Conservation (phyloP, 352 stramenopile genomes). For the Pythium periplocum region DNA sequence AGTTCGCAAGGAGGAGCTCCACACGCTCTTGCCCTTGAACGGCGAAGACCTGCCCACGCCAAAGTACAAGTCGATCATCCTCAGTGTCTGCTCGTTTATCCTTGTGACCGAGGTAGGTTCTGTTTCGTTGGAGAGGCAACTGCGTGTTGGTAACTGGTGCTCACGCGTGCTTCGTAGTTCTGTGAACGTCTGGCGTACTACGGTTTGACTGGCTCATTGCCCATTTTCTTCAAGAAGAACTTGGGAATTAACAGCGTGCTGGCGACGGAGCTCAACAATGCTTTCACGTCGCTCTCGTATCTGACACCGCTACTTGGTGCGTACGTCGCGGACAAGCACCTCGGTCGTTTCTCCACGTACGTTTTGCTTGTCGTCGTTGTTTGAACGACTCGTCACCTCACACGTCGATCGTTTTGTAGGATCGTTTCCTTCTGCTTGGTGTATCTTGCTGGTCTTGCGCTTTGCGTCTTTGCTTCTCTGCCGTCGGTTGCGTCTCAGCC, state of each 20-base stretch:
- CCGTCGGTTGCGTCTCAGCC: constrained; percentile 47
- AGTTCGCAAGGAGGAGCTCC: no score
- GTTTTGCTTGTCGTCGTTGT: constrained; percentile 25
- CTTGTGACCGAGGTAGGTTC: constrained; percentile 63
- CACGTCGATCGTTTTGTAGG: constrained; percentile 23
- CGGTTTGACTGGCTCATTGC: constrained; percentile 73
- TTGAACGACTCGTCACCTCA: constrained; percentile 1
- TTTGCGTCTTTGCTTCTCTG: constrained; percentile 65
- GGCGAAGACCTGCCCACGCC: no score
- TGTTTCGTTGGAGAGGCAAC: constrained; percentile 14
- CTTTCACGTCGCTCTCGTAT: constrained; percentile 83
- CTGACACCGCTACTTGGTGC: constrained; percentile 78
- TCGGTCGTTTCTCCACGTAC: constrained; percentile 73
- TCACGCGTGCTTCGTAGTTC: constrained; percentile 42
- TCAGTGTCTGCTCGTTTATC: constrained; percentile 86
- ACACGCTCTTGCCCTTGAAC: no score
- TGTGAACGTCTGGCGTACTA: constrained; percentile 84
- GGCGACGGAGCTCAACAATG: constrained; percentile 77
- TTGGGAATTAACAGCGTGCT: constrained; percentile 68
- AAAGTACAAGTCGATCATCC: constrained; percentile 60
- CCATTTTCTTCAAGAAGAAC: constrained; percentile 86
- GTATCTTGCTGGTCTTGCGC: constrained; percentile 53
- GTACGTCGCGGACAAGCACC: constrained; percentile 79
- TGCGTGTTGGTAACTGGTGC: constrained; percentile 21
- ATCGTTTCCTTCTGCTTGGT: constrained; percentile 73